Base-by-base conservation (phyloP, 23 red algal genomes). In the Rhodosorus marinus region DNA sequence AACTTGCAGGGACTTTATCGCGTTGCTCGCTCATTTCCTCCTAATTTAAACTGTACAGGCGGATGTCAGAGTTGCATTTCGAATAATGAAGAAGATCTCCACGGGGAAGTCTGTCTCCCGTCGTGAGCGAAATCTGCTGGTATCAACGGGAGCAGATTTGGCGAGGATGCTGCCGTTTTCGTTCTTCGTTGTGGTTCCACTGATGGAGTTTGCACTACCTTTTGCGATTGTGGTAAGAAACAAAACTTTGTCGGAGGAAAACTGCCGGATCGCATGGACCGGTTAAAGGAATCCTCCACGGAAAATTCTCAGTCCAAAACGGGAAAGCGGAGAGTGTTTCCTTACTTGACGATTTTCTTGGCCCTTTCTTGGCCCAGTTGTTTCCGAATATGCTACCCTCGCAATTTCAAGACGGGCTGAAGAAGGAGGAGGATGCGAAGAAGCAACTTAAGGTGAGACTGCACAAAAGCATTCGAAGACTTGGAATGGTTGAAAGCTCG, bases 311-410 rank as follows among this genome's bases (percentile, higher is more conserved):
- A n/a, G n/a, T n/a, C n/a, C n/a, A n/a, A n/a, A n/a, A n/a, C n/a
- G n/a, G n/a, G n/a, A n/a, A n/a, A n/a, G n/a, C n/a, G n/a, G n/a
- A n/a, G n/a, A n/a, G n/a, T n/a, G n/a, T n/a, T n/a, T 43, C n/a
- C n/a, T n/a, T 14, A 5, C n/a, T n/a, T n/a, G n/a, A n/a, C n/a
- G n/a, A n/a, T n/a, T n/a, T n/a, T n/a, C n/a, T n/a, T n/a, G n/a
- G n/a, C n/a, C n/a, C n/a, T n/a, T n/a, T n/a, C n/a, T n/a, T n/a
- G n/a, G n/a, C n/a, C 11, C 42, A 74, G 35, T 41, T 94, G 7
- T 94, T 94, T 58, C 87, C 87, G 14, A 94, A 94, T 48, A 94
- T 94, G 87, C 70, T 94, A 20, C 87, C 87, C 17, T 84, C 77
- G 19, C 87, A 94, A 35, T 94, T 94, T 48, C 87, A 94, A 78